phyloP scores from a whole-genome alignment of 1,284 basidiomycete genomes.

The Agroathelia rolfsii region DNA sequence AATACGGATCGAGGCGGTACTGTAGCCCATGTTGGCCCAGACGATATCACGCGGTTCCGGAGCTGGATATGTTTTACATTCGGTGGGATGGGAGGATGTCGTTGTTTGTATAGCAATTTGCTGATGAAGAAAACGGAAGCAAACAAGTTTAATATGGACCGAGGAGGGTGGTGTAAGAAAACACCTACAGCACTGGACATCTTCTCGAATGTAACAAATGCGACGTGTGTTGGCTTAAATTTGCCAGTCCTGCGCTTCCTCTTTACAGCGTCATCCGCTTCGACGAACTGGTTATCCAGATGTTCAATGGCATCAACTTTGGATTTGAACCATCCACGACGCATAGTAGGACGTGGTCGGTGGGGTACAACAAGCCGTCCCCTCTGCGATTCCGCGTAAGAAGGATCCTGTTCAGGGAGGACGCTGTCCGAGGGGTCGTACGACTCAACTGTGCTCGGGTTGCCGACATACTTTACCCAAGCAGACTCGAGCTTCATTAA shows the following conservation, averaged over 20 bases:
- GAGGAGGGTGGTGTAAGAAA: too few species aligned
- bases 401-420: slow-evolving; percentile 38
- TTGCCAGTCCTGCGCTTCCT: slow-evolving; percentile 53
- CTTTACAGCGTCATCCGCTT: slow-evolving; percentile 74
- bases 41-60: slow-evolving; percentile 95
- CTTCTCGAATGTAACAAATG: slow-evolving; percentile 96
- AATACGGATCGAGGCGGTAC: slow-evolving; percentile 43
- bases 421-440: slow-evolving; percentile 59
- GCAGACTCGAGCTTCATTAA: slow-evolving; percentile 71
- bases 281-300: slow-evolving; percentile 67
- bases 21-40: slow-evolving; percentile 81
- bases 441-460: slow-evolving; percentile 73
- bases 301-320: slow-evolving; percentile 83
- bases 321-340: slow-evolving; percentile 54
- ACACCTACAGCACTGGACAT: slow-evolving; percentile 80
- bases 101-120: slow-evolving; percentile 89
- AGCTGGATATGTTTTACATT: slow-evolving; percentile 64
- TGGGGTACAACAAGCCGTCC: slow-evolving; percentile 63
- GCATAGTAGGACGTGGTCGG: slow-evolving; percentile 57
- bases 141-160: too few species aligned
- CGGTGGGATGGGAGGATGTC: slow-evolving; percentile 61
- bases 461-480: slow-evolving; percentile 89
- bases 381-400: slow-evolving; percentile 36
- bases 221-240: slow-evolving; percentile 74
- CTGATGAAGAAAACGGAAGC: slow-evolving; percentile 25